Percentiles rank a stretch among this genome's conserved stretches.
Evolutionary conservation across 768 basidiomycete genomes (phyloP).

Genomic region (Macrocybe gigantea): DNA sequence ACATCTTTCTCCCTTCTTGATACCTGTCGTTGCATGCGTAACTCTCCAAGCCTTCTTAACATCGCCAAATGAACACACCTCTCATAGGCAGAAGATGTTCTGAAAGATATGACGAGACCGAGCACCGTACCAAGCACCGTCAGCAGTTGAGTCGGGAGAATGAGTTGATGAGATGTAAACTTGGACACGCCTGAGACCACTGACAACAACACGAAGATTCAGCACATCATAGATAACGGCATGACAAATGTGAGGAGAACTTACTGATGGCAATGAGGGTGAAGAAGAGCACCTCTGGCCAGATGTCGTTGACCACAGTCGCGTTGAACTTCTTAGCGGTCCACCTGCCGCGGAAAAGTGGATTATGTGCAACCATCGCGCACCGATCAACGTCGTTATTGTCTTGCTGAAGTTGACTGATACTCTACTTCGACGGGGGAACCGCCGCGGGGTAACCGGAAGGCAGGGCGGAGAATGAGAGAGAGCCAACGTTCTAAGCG

Average conservation of each 20-base stretch:
- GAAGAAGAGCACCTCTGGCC: conserved; percentile 61
- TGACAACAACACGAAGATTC: conserved; percentile 12
- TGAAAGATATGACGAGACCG: conserved; percentile 66
- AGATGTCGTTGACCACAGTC: conserved; percentile 59
- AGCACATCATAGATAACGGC: background rate
- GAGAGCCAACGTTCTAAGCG: too few relatives aligned
- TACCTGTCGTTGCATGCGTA: conserved; percentile 30
- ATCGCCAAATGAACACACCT: conserved; percentile 28
- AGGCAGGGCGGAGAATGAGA: too few relatives aligned
- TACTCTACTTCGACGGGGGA: too few relatives aligned
- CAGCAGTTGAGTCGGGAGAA: conserved; percentile 48
- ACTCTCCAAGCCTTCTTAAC: background rate
- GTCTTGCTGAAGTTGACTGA: too few relatives aligned
- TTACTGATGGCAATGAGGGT: conserved; percentile 48
- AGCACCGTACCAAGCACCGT: conserved; percentile 72
- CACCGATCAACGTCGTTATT: background rate
- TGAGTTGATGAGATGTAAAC: conserved; percentile 41
- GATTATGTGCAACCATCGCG: conserved; percentile 37
- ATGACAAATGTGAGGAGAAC: conserved; percentile 3
- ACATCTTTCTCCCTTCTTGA: conserved; percentile 66
- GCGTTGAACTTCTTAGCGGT: conserved; percentile 46
- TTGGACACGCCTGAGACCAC: conserved; percentile 55
- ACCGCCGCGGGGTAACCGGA: too few relatives aligned
- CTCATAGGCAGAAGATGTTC: conserved; percentile 68
- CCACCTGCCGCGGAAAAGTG: conserved; percentile 41